Base-by-base conservation (phyloP, 495 filamentous ascomycete species). In the Penicillium fimorum region DNA sequence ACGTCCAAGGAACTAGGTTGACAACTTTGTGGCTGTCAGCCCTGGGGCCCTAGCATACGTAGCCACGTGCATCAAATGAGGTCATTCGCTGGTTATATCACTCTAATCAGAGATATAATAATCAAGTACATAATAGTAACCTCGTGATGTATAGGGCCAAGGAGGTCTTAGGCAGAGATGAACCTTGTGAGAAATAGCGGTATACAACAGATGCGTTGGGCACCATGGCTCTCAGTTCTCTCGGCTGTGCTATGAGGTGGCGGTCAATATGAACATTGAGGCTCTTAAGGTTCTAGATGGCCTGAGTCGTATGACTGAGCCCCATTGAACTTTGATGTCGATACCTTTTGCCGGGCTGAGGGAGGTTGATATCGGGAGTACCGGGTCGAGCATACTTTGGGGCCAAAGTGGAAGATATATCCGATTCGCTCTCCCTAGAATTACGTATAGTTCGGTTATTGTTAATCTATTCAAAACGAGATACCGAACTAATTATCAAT, bases 51-150 rank as follows among this genome's bases (percentile, higher is more conserved):
- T n/a, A 7, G 35, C 47, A 38, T 15, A 15, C 20, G 12, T 13
- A 27, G 41, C 52, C 52, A 54, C 52, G 52, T 54, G 52, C 22
- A 24, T 22, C 24, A 7, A 29, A 54, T 38, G 52, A 54, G 52
- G 52, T 54, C 52, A 54, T 54, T 35, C 25, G 4, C 13, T 27
- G 43, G n/a, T 10, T 20, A 43, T 7, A 32, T 24, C n/a, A 17
- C 6, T 38, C 4, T 38, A 37, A n/a, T 7, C 33, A 2, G 33
- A 13, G 3, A 38, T 17, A 38, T 38, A n/a, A 27, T 27, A 27
- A 27, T 27, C 25, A 15, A 17, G 35, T 38, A 38, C 32, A 5
- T 6, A 13, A 17, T 38, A 1, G 15, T 2, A 38, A 38, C 7
- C 35, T 38, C 7, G 35, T 38, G 35, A 17, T 38, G 15, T 38